A percentile compares a stretch with the other conserved stretches of the same genome.
Conservation (phyloP, 371 early-diverging fungal species). For the Basidiobolus meristosporus region DNA sequence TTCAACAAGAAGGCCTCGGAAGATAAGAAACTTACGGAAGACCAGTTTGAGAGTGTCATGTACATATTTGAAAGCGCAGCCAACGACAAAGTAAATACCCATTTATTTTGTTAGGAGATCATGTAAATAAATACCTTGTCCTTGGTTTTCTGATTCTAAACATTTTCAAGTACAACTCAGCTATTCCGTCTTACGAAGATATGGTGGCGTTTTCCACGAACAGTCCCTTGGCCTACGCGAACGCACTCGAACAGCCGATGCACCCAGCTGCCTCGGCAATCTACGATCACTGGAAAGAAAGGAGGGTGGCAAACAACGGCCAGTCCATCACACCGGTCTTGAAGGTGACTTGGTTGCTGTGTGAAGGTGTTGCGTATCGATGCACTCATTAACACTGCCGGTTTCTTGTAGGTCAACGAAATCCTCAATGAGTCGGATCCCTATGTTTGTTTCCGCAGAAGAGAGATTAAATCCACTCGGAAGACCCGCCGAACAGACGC, state of each 20-base stretch:
- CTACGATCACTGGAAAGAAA: conserved; percentile 22
- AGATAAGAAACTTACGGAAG: too few relatives aligned
- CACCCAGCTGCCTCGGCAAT: conserved; percentile 3
- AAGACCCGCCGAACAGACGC: conserved; percentile 82
- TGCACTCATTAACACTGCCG: background rate
- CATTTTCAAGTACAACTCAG: too few relatives aligned
- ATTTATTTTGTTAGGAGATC: background rate
- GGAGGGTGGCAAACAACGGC: conserved; percentile 12
- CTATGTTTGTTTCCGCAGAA: conserved; percentile 90
- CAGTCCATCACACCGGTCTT: conserved; percentile 37
- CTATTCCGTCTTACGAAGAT: too few relatives aligned
- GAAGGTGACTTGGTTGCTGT: conserved; percentile 12
- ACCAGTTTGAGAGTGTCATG: conserved; percentile 64
- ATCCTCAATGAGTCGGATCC: conserved; percentile 64
- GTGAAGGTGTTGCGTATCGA: background rate
- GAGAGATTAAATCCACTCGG: conserved; percentile 73
- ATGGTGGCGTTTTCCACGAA: too few relatives aligned
- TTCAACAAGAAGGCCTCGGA: conserved; percentile 22
- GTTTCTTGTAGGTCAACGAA: conserved; percentile 31
- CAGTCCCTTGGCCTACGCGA: too few relatives aligned
- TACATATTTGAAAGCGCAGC: conserved; percentile 42
- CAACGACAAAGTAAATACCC: background rate
- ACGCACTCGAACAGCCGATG: too few relatives aligned
- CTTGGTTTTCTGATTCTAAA: too few relatives aligned
- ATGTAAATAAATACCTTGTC: background rate